phyloP scores from a whole-genome alignment of 179 eudicot genomes.

The Silene coronaria region DNA sequence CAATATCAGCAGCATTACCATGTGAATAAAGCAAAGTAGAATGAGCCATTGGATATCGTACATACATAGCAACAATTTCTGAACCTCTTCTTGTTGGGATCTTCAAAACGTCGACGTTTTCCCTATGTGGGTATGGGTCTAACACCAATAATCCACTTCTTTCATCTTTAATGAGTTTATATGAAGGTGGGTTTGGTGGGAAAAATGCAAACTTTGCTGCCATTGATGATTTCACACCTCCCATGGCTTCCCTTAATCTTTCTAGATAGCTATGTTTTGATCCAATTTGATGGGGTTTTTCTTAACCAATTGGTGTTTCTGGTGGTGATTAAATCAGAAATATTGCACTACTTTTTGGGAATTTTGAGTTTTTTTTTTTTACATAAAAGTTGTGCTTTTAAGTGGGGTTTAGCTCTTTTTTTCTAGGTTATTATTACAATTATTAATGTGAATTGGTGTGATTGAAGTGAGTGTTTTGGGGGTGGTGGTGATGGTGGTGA shows the following conservation, averaged over 20 bases:
- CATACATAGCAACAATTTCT: constrained; percentile 73
- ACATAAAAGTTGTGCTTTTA: too few relatives aligned
- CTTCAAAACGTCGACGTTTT: constrained; percentile 78
- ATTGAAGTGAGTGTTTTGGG: too few relatives aligned
- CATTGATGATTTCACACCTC: constrained; percentile 79
- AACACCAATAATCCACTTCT: constrained; percentile 42
- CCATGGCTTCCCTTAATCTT: constrained; percentile 31
- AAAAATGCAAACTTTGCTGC: constrained; percentile 76
- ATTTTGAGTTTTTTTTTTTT: too few relatives aligned
- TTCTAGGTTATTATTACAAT: too few relatives aligned
- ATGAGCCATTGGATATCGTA: constrained; percentile 76
- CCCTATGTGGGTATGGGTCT: constrained; percentile 65
- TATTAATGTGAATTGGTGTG: too few relatives aligned
- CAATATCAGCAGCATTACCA: constrained; percentile 92
- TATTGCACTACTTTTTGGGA: too few relatives aligned
- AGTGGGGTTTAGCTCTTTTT: too few relatives aligned
- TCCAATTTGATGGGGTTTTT: background rate
- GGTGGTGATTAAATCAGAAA: too few relatives aligned
- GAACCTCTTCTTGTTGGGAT: constrained; percentile 59
- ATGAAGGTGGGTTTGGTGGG: constrained; percentile 69
- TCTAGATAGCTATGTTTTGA: background rate
- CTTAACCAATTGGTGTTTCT: too few relatives aligned
- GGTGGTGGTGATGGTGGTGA: too few relatives aligned
- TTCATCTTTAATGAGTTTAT: constrained; percentile 44
- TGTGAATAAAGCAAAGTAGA: constrained; percentile 79